Conservation (phyloP, 2,329 filamentous ascomycete genomes). For the Westerdykella ornata region DNA sequence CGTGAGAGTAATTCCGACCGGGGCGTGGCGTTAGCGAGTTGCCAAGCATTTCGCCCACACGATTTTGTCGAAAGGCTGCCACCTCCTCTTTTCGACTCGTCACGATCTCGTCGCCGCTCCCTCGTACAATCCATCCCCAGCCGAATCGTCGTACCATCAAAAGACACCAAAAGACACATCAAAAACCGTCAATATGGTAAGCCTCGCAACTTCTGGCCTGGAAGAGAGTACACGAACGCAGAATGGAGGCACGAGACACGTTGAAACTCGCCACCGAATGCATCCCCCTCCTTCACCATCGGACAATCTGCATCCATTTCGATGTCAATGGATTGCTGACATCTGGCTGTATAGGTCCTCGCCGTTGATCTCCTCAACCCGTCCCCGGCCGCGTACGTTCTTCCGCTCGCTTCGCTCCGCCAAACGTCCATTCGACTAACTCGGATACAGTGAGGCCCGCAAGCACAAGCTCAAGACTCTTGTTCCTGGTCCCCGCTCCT, state of each 20-base stretch:
- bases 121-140: conserved; percentile 31
- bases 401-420: conserved; percentile 3
- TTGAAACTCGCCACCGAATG: conserved; percentile 23
- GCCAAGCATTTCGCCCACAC: conserved; percentile 4
- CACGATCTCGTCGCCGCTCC: conserved; percentile 28
- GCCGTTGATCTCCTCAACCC: conserved; percentile 99
- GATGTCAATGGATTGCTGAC: conserved; percentile 9
- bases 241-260: conserved; percentile 20
- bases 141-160: conserved; percentile 22
- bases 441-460: conserved; percentile 64
- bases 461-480: conserved; percentile 99
- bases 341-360: conserved; percentile 70
- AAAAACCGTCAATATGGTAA: conserved; percentile 39
- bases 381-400: conserved; percentile 65
- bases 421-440: conserved; percentile 21
- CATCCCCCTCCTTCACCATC: conserved; percentile 8
- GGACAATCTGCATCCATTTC: conserved; percentile 6
- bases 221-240: not conserved
- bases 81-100: conserved; percentile 9
- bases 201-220: conserved; percentile 13
- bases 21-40: conserved; percentile 1
- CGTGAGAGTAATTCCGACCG: no score
- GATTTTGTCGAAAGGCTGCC: conserved; percentile 1
- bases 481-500: conserved; percentile 92
- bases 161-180: conserved; percentile 23